phyloP scores from a whole-genome alignment of 2,329 filamentous ascomycete species.

The Ceratocystis harringtonii region DNA sequence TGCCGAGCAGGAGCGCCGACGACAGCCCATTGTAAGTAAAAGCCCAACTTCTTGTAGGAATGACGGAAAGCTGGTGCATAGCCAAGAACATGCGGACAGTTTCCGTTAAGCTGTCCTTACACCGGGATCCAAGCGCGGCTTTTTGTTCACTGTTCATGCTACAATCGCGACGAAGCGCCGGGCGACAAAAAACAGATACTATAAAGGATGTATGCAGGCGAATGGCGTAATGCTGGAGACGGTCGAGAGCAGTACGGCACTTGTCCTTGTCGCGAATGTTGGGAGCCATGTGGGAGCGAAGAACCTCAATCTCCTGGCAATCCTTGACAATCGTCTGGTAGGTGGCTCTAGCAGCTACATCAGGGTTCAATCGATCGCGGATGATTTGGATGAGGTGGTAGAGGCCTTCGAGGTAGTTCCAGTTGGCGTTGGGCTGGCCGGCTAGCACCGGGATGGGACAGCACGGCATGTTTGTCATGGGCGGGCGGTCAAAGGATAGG shows the following conservation, averaged over 20 bases:
- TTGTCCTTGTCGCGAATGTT: constrained; percentile 44
- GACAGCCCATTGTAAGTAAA: constrained; percentile 54
- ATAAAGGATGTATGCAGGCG: constrained; percentile 51
- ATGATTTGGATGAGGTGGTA: constrained; percentile 49
- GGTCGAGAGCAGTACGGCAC: constrained; percentile 49
- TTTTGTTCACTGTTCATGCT: constrained; percentile 38
- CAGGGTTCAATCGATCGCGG: constrained; percentile 41
- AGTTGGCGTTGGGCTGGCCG: constrained; percentile 31
- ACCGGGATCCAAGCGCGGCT: constrained; percentile 39
- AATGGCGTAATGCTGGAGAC: constrained; percentile 48
- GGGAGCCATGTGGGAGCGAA: constrained; percentile 33
- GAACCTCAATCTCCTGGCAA: constrained; percentile 39
- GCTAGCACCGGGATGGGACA: constrained; percentile 37
- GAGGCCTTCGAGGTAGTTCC: constrained; percentile 49
- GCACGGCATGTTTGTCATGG: constrained; percentile 46
- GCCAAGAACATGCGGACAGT: constrained; percentile 54
- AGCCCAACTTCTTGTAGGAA: constrained; percentile 51
- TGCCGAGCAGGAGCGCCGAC: constrained; percentile 48
- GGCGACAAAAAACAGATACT: constrained; percentile 49
- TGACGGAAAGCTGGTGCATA: constrained; percentile 53
- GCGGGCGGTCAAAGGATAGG: constrained; percentile 49
- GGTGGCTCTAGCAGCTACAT: constrained; percentile 33
- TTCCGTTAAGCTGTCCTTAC: constrained; percentile 47
- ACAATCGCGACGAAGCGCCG: constrained; percentile 42
- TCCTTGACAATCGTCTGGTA: constrained; percentile 43